Evolutionary conservation across 2,329 filamentous ascomycete genomes (phyloP).

Genomic region (Epichloe glyceriae): DNA sequence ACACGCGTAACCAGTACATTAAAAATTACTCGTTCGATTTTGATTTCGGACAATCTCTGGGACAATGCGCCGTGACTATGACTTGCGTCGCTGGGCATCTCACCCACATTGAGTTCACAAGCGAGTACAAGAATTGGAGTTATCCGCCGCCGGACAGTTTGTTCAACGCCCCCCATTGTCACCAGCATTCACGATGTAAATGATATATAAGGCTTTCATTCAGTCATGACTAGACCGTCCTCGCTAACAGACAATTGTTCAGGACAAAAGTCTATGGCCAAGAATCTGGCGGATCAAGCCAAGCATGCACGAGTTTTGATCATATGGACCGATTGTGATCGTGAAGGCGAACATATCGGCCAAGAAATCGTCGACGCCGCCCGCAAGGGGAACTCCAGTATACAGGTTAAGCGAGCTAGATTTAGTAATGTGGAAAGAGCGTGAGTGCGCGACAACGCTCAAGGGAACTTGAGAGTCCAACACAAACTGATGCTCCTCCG

Average conservation of each 20-base stretch:
- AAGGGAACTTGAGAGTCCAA: not conserved
- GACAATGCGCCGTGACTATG: conserved; percentile 76
- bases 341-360: conserved; percentile 94
- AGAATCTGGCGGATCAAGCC: conserved; percentile 75
- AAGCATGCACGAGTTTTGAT: conserved; percentile 61
- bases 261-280: conserved; percentile 73
- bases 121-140: conserved; percentile 65
- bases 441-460: conserved; percentile 30
- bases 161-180: conserved; percentile 65
- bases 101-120: conserved; percentile 63
- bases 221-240: not conserved
- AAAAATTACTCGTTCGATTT: conserved; percentile 94
- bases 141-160: conserved; percentile 66
- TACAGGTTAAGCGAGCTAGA: conserved; percentile 72
- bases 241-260: not conserved
- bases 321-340: conserved; percentile 98
- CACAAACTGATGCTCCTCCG: conserved; percentile 8
- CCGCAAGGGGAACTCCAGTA: conserved; percentile 53
- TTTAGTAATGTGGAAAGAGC: conserved; percentile 95
- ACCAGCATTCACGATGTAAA: conserved; percentile 54
- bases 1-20: conserved; percentile 61
- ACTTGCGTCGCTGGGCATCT: conserved; percentile 87
- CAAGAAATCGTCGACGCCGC: conserved; percentile 79
- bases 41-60: conserved; percentile 71
- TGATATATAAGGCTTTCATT: not conserved